phyloP scores from a whole-genome alignment of 352 stramenopile genomes.

The Globisporangium cederbergense region DNA sequence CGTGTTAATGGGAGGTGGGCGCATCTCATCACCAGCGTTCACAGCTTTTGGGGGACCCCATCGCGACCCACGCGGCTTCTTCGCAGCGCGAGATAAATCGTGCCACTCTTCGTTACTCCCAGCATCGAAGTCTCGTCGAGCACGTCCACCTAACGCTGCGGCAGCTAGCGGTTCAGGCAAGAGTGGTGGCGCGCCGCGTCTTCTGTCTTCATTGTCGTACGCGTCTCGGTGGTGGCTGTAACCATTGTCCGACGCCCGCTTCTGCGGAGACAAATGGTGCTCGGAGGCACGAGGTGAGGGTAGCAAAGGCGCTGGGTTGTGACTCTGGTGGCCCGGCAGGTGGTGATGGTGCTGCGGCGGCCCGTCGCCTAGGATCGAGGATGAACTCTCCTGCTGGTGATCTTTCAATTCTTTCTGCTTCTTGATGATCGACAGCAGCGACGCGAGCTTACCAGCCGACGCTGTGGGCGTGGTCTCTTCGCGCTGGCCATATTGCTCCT shows the following conservation, averaged over 20 bases:
- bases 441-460: slow-evolving; percentile 60
- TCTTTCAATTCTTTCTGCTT: slow-evolving; percentile 67
- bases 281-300: slow-evolving; percentile 1
- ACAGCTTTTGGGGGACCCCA: slow-evolving; percentile 59
- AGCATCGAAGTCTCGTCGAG: slow-evolving; percentile 23
- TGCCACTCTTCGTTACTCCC: slow-evolving; percentile 26
- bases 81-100: slow-evolving; percentile 36
- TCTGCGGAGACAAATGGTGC: slow-evolving; percentile 4
- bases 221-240: neutral
- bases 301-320: slow-evolving; percentile 5
- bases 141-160: slow-evolving; percentile 16
- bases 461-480: slow-evolving; percentile 34
- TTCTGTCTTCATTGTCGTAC: slow-evolving; percentile 12
- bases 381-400: slow-evolving; percentile 12
- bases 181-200: slow-evolving; percentile 4
- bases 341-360: neutral
- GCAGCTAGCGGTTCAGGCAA: slow-evolving; percentile 15
- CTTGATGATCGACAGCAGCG: slow-evolving; percentile 80
- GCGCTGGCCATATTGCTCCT: slow-evolving; percentile 17
- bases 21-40: slow-evolving; percentile 25
- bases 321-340: neutral
- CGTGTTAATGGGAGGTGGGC: slow-evolving; percentile 51
- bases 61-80: slow-evolving; percentile 65
- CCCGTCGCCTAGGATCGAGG: slow-evolving; percentile 8
- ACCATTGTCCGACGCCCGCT: neutral